A percentile compares a stretch with the other conserved stretches of the same genome.
Conservation (phyloP, 257 asterid genomes). For the Thymus quinquecostatus region DNA sequence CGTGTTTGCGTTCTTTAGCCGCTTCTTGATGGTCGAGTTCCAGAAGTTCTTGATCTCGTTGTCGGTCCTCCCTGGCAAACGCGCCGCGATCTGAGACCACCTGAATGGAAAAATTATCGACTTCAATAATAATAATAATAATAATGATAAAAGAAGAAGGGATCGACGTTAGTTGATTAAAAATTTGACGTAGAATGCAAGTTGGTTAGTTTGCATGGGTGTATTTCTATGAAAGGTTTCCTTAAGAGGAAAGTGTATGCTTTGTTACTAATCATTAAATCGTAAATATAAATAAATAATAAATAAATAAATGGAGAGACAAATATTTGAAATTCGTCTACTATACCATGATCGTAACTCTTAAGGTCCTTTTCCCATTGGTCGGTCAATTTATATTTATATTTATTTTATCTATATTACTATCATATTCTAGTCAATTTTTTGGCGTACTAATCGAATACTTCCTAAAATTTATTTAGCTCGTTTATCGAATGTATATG, state of each 20-base stretch:
- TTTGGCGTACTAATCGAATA: neutral
- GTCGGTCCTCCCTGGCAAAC: slow-evolving; percentile 91
- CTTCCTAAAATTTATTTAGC: neutral
- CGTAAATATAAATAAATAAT: neutral
- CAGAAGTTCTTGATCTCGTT: slow-evolving; percentile 92
- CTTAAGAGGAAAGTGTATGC: neutral
- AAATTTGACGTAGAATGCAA: slow-evolving; percentile 24
- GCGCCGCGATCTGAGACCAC: slow-evolving; percentile 97
- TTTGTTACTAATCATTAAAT: slow-evolving; percentile 21
- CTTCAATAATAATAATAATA: neutral
- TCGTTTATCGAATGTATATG: too few species aligned
- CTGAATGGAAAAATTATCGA: slow-evolving; percentile 33
- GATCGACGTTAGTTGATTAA: neutral
- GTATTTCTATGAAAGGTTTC: neutral
- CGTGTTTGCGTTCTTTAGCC: slow-evolving; percentile 54
- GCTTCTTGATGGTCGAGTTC: slow-evolving; percentile 87
- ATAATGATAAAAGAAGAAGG: neutral
- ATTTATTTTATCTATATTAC: neutral
- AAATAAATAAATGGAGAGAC: neutral
- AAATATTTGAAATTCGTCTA: too few species aligned
- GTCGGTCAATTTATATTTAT: slow-evolving; percentile 14
- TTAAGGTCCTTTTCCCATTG: slow-evolving; percentile 10
- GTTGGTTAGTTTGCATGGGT: slow-evolving; percentile 4
- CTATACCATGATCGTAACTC: too few species aligned
- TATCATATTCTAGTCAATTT: neutral